phyloP scores from a whole-genome alignment of 192 early-diverging fungal genomes.

The Coemansia sp. region DNA sequence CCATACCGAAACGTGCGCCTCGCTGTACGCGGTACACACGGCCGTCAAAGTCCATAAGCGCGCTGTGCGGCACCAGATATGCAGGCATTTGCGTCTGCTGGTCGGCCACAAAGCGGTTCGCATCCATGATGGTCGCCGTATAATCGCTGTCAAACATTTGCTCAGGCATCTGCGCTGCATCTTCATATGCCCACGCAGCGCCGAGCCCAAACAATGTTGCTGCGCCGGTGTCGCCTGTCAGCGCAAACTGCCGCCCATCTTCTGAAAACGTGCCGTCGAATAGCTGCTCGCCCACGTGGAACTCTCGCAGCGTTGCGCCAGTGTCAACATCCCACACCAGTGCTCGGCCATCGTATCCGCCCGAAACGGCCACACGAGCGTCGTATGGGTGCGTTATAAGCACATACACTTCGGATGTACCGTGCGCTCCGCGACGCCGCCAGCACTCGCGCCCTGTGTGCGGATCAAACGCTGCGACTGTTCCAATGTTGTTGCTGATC shows the following conservation, averaged over 20 bases:
- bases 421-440: constrained; percentile 33
- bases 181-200: constrained; percentile 44
- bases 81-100: constrained; percentile 70
- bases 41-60: constrained; percentile 68
- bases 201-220: constrained; percentile 71
- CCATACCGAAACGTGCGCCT: constrained; percentile 59
- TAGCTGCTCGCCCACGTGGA: constrained; percentile 58
- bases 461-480: constrained; percentile 68
- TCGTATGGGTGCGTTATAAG: constrained; percentile 75
- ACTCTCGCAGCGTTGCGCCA: constrained; percentile 58
- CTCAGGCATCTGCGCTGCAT: constrained; percentile 58
- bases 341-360: constrained; percentile 78
- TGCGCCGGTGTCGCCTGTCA: constrained; percentile 69
- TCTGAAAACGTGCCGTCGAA: constrained; percentile 74
- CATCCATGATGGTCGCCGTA: constrained; percentile 63
- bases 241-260: constrained; percentile 73
- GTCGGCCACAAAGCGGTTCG: constrained; percentile 68
- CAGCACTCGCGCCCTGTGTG: constrained; percentile 59
- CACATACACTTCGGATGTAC: constrained; percentile 65
- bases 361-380: constrained; percentile 69
- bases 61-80: constrained; percentile 61
- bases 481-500: constrained; percentile 67
- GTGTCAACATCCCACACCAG: constrained; percentile 76
- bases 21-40: constrained; percentile 64
- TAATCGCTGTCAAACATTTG: constrained; percentile 82